Percentiles rank a stretch among this genome's conserved stretches.
Evolutionary conservation across 805 yeast genomes (phyloP).

Genomic region (Metschnikowia santaceciliae): DNA sequence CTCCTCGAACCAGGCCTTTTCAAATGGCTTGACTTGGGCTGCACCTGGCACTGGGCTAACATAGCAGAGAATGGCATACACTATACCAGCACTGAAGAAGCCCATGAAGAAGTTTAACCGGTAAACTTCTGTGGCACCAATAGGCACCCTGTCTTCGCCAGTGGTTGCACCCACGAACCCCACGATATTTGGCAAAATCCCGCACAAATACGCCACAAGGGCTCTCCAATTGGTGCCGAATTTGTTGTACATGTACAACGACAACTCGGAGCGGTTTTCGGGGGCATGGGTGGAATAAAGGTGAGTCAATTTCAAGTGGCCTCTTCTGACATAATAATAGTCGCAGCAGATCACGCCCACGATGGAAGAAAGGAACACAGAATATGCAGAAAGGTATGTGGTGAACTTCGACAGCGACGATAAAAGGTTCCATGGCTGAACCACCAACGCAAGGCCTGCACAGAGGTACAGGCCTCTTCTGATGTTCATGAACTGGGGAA

Average conservation of each 20-base stretch:
- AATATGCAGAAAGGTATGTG: slow-evolving; percentile 73
- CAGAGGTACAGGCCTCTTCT: slow-evolving; percentile 80
- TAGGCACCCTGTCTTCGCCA: slow-evolving; percentile 64
- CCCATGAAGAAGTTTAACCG: slow-evolving; percentile 76
- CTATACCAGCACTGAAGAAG: slow-evolving; percentile 51
- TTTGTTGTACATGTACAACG: slow-evolving; percentile 55
- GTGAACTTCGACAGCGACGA: slow-evolving; percentile 70
- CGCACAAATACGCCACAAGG: slow-evolving; percentile 70
- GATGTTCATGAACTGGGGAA: slow-evolving; percentile 64
- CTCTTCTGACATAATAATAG: slow-evolving; percentile 65
- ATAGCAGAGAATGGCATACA: slow-evolving; percentile 51
- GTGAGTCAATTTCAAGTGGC: slow-evolving; percentile 59
- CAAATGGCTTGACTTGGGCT: slow-evolving; percentile 36
- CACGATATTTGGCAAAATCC: slow-evolving; percentile 77
- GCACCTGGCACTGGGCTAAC: slow-evolving; percentile 48
- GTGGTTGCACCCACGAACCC: slow-evolving; percentile 83
- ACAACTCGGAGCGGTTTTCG: slow-evolving; percentile 23
- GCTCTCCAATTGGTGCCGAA: slow-evolving; percentile 84
- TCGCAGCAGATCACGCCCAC: slow-evolving; percentile 74
- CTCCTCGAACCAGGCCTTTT: slow-evolving; percentile 60
- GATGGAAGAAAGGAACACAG: slow-evolving; percentile 78
- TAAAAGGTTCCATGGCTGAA: slow-evolving; percentile 78
- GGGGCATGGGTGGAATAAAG: slow-evolving; percentile 50
- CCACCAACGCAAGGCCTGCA: slow-evolving; percentile 63
- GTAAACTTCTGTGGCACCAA: slow-evolving; percentile 73